Conservation (phyloP, 148 eudicot genomes). For the Salicornia ramosissima region DNA sequence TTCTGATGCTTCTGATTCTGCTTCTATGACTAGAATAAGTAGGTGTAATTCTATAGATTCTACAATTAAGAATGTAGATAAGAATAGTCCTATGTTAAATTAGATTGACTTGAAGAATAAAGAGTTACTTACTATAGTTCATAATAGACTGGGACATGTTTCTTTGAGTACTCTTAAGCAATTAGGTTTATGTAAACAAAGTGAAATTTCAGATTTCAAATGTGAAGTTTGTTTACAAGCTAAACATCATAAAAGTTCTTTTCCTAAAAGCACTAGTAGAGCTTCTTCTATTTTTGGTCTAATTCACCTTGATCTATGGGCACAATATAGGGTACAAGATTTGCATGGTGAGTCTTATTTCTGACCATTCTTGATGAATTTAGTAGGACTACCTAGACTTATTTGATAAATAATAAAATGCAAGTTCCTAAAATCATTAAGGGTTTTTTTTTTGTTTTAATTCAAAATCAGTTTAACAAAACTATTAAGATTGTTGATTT, state of each 20-base stretch:
- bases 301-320: background rate
- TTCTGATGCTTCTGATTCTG: no score
- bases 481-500: no score
- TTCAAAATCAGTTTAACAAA: background rate
- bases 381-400: background rate
- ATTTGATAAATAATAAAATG: background rate
- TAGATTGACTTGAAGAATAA: no score
- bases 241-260: background rate
- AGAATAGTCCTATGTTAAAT: no score
- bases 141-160: no score
- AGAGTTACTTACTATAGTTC: no score
- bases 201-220: no score
- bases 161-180: no score
- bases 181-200: no score
- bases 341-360: background rate
- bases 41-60: no score
- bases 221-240: constrained; percentile 1
- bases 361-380: background rate
- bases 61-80: no score
- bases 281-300: background rate
- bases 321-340: background rate
- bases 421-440: background rate
- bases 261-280: background rate
- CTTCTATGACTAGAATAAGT: no score
- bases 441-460: background rate